These are phyloP conservation scores for Persicaria tinctoria DNA, from an alignment of 148 eudicot genomes.

Conservation along the genomic window DNA sequence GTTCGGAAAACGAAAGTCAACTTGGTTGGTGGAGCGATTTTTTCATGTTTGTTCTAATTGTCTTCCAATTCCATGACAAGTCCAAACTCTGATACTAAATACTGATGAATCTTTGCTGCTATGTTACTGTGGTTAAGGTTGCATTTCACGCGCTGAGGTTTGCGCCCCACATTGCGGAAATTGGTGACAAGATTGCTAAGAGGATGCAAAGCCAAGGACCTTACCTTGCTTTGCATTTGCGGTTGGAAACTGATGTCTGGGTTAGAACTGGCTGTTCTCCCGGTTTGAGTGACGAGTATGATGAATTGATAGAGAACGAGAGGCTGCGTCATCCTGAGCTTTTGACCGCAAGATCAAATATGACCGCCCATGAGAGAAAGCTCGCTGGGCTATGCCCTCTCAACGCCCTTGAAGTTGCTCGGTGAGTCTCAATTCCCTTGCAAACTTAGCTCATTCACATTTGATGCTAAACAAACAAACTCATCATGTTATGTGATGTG, in stretches of 20 bases:
- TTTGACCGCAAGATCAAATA: constrained; percentile 76
- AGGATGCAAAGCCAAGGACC: constrained; percentile 86
- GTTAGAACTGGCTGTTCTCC: constrained; percentile 96
- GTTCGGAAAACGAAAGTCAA: neutral
- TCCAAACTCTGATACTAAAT: neutral
- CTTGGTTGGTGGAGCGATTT: neutral
- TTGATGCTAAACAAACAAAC: neutral
- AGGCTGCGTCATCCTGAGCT: constrained; percentile 69
- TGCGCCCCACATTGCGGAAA: constrained; percentile 60
- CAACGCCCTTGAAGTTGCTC: constrained; percentile 74
- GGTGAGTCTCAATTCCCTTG: constrained; percentile 29
- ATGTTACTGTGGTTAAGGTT: constrained; percentile 36
- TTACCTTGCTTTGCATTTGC: constrained; percentile 82
- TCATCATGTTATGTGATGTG: neutral
- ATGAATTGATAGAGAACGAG: constrained; percentile 58
- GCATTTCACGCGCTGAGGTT: constrained; percentile 93
- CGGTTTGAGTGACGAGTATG: constrained; percentile 59
- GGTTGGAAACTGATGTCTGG: constrained; percentile 97
- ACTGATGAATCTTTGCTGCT: constrained; percentile 3
- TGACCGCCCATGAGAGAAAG: constrained; percentile 81
- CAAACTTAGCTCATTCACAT: neutral
- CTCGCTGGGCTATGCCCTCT: constrained; percentile 96
- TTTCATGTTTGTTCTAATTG: neutral
- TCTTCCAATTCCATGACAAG: neutral
- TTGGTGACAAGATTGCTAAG: constrained; percentile 73